Conservation (phyloP, 108 stramenopile genomes). For the Mediolabrus comicus region DNA sequence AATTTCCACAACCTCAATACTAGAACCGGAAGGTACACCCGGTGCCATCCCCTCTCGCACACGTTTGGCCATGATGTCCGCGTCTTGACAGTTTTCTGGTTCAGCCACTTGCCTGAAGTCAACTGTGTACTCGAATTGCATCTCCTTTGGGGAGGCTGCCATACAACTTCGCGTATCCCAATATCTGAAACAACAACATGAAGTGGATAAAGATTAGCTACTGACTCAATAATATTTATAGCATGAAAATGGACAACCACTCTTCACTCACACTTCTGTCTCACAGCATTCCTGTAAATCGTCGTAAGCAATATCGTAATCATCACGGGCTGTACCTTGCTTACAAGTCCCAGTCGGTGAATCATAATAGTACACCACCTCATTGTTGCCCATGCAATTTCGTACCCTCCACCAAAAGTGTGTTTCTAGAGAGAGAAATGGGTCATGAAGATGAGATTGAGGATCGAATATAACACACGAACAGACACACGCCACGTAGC, state of each 20-base stretch:
- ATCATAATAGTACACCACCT: not conserved
- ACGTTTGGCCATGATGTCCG: conserved; percentile 14
- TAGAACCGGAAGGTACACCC: not conserved
- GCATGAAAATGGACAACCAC: not conserved
- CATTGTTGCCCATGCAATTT: not conserved
- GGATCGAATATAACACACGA: not conserved
- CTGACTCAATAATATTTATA: too few species aligned
- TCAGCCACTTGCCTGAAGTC: not conserved
- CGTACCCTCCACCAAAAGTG: not conserved
- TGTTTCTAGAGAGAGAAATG: not conserved
- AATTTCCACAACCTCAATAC: not conserved
- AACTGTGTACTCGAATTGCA: not conserved
- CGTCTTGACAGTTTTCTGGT: not conserved
- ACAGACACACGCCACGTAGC: not conserved
- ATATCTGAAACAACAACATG: not conserved
- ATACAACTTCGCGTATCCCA: not conserved
- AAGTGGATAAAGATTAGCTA: not conserved
- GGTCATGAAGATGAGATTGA: not conserved
- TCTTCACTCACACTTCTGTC: not conserved
- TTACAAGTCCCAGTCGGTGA: not conserved
- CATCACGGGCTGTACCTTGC: conserved; percentile 4
- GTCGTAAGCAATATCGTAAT: conserved; percentile 23
- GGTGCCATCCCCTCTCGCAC: conserved; percentile 14
- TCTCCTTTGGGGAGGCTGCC: not conserved
- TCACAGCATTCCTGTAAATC: conserved; percentile 10